Evolutionary conservation across 2,329 filamentous ascomycete species (phyloP).

Genomic region (Ceratocystis ficicola): DNA sequence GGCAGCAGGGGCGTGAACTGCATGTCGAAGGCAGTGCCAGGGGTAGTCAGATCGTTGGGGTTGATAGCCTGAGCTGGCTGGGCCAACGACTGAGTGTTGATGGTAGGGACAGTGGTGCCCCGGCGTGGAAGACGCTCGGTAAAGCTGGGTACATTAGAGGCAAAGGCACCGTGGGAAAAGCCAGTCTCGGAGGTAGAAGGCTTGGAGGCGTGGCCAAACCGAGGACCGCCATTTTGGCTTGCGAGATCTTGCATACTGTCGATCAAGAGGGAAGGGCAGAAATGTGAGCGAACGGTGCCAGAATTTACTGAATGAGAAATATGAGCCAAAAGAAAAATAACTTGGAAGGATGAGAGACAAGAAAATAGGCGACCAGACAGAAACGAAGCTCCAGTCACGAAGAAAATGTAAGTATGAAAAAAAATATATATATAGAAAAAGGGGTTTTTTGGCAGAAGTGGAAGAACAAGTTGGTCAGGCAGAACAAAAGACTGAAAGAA

Average conservation of each 20-base stretch:
- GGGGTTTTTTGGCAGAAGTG: neutral
- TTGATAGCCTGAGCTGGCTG: constrained; percentile 34
- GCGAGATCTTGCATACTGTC: constrained; percentile 74
- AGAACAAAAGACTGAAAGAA: neutral
- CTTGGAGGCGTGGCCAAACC: constrained; percentile 65
- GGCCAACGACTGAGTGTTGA: constrained; percentile 69
- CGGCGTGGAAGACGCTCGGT: constrained; percentile 76
- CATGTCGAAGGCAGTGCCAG: constrained; percentile 88
- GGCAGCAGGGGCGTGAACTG: constrained; percentile 94
- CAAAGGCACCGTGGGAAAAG: constrained; percentile 86
- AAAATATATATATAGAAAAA: constrained; percentile 11
- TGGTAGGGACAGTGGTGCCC: constrained; percentile 70
- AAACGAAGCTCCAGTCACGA: neutral
- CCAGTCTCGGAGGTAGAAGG: constrained; percentile 73
- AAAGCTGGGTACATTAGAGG: constrained; percentile 74
- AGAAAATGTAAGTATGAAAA: constrained; percentile 3
- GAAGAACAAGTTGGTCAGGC: neutral
- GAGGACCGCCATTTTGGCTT: constrained; percentile 47
- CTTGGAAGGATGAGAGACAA: constrained; percentile 10
- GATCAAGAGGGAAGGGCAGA: constrained; percentile 40
- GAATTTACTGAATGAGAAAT: neutral
- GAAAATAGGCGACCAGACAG: constrained; percentile 7
- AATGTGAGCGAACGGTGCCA: neutral
- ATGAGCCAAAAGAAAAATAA: neutral
- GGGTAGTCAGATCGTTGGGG: constrained; percentile 65